Percentiles rank a stretch among this genome's conserved stretches.
These are phyloP conservation scores for Cinchona pubescens DNA, from an alignment of 257 asterid genomes.

Conservation along the genomic window DNA sequence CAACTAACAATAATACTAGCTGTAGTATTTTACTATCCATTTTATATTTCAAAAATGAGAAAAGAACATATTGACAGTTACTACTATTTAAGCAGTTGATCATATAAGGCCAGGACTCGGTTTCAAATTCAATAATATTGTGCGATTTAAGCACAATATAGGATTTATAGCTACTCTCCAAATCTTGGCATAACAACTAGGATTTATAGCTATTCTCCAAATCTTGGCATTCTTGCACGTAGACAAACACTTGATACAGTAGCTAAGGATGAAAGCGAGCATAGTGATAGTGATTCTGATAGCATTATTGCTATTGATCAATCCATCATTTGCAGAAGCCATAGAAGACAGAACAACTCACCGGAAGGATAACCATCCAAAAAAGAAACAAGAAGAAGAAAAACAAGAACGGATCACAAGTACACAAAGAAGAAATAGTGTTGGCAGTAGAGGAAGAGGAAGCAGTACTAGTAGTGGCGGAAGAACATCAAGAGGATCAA, in stretches of 20 bases:
- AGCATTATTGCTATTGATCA: conserved; percentile 31
- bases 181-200: too few species aligned
- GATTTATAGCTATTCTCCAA: too few species aligned
- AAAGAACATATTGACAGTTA: too few species aligned
- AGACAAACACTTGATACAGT: too few species aligned
- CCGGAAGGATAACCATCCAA: background rate
- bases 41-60: too few species aligned
- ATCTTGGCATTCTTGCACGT: too few species aligned
- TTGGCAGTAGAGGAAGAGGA: conserved; percentile 14
- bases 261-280: conserved; percentile 28
- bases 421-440: conserved; percentile 15
- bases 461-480: conserved; percentile 14
- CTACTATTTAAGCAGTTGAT: background rate
- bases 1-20: too few species aligned
- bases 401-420: conserved; percentile 29
- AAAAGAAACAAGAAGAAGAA: conserved; percentile 23
- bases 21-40: too few species aligned
- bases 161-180: background rate
- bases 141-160: background rate
- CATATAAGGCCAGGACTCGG: background rate
- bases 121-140: background rate
- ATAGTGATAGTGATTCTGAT: conserved; percentile 20
- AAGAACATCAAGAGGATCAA: conserved; percentile 16
- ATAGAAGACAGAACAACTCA: too few species aligned
- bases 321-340: conserved; percentile 38